A percentile compares a stretch with the other conserved stretches of the same genome.
These are phyloP conservation scores for Aegilops longissima DNA, from an alignment of 176 grass and related monocot species.

Conservation along the genomic window DNA sequence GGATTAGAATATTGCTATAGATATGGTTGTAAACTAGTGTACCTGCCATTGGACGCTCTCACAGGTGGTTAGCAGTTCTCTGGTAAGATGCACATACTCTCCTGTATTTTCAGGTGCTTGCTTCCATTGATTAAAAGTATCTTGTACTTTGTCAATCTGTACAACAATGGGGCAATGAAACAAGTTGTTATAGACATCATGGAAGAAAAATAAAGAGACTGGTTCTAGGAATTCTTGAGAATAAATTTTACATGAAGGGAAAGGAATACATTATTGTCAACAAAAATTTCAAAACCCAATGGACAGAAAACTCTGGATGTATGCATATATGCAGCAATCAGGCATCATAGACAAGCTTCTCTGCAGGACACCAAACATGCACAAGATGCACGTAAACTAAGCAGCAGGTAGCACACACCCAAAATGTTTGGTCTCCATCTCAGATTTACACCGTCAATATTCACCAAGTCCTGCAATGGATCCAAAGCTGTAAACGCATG, in stretches of 20 bases:
- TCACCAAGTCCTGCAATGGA: not conserved
- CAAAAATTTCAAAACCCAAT: not conserved
- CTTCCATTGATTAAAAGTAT: slow-evolving; percentile 80
- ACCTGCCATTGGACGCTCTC: slow-evolving; percentile 97
- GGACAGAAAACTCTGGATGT: not conserved
- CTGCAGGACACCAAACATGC: not conserved
- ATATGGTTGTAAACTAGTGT: not conserved
- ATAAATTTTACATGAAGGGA: not conserved
- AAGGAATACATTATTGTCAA: not conserved
- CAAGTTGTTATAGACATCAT: not conserved
- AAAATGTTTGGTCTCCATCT: not conserved
- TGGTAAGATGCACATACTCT: slow-evolving; percentile 83
- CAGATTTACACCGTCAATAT: not conserved
- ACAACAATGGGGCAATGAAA: not conserved
- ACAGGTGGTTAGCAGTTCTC: slow-evolving; percentile 72
- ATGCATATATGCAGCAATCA: not conserved
- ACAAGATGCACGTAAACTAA: not conserved
- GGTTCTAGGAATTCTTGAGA: not conserved
- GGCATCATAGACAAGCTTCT: not conserved
- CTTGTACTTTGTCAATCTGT: slow-evolving; percentile 83
- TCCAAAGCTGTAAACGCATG: not conserved
- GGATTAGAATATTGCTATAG: not conserved
- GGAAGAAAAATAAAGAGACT: not conserved
- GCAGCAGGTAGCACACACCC: not conserved
- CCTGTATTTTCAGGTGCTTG: slow-evolving; percentile 72